phyloP scores from a whole-genome alignment of 2,329 filamentous ascomycete species.

The Polychaeton citri region DNA sequence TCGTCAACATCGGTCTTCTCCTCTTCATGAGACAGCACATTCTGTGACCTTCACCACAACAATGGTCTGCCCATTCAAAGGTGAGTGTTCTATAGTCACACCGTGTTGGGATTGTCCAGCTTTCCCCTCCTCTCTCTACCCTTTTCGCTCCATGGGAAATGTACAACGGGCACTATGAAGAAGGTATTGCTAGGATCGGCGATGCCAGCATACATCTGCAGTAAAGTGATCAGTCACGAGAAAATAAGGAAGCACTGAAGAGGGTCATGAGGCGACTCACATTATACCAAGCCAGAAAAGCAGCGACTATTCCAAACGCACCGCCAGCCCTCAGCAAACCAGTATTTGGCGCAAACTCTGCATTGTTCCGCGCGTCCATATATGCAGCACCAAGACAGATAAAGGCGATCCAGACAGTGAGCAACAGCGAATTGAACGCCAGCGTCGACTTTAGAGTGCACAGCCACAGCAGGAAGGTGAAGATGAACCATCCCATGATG shows the following conservation, averaged over 20 bases:
- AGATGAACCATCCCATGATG: slow-evolving; percentile 62
- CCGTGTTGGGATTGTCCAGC: background rate
- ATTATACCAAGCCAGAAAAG: slow-evolving; percentile 79
- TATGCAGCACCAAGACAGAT: slow-evolving; percentile 56
- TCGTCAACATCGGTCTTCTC: too few species aligned
- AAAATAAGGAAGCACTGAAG: background rate
- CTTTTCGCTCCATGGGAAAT: slow-evolving; percentile 25
- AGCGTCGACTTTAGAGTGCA: slow-evolving; percentile 66
- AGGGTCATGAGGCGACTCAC: slow-evolving; percentile 45
- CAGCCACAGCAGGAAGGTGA: slow-evolving; percentile 60
- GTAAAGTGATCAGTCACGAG: background rate
- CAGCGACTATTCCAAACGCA: slow-evolving; percentile 65
- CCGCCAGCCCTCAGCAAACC: slow-evolving; percentile 53
- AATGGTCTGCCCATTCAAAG: too few species aligned
- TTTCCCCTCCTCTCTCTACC: slow-evolving; percentile 5
- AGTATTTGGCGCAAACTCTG: slow-evolving; percentile 16
- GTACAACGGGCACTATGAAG: slow-evolving; percentile 17
- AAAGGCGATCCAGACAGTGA: slow-evolving; percentile 60
- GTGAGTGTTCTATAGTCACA: too few species aligned
- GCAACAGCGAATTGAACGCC: slow-evolving; percentile 66
- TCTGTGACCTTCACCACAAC: too few species aligned
- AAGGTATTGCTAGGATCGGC: slow-evolving; percentile 41
- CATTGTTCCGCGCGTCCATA: slow-evolving; percentile 22
- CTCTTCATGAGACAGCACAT: too few species aligned
- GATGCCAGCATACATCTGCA: slow-evolving; percentile 41